Percentiles rank a stretch among this genome's conserved stretches.
These are phyloP conservation scores for Medakamo hakoo DNA, from an alignment of 139 green algal genomes.

Conservation along the genomic window DNA sequence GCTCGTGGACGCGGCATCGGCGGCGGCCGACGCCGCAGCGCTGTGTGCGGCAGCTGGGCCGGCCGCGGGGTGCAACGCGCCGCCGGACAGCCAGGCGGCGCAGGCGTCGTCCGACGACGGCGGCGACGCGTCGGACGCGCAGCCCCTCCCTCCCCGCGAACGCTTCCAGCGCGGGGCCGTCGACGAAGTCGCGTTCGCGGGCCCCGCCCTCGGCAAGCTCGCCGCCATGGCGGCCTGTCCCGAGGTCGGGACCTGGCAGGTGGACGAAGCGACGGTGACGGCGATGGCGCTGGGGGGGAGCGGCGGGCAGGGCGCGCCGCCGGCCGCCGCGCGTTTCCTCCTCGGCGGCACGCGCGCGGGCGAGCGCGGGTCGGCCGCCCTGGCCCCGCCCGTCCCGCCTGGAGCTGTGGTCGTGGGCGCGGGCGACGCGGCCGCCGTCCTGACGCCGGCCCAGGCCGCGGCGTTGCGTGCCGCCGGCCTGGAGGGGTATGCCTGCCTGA, in stretches of 20 bases:
- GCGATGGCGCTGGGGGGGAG: too few species aligned
- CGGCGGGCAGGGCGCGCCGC: too few species aligned
- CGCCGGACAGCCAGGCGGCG: too few species aligned
- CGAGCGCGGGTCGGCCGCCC: too few species aligned
- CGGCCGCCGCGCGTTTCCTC: neutral
- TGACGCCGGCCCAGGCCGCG: neutral
- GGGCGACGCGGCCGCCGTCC: neutral
- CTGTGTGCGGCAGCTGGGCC: neutral
- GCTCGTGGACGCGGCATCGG: neutral
- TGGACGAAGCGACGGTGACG: neutral
- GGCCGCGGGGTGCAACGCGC: too few species aligned
- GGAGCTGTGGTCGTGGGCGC: neutral
- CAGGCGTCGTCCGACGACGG: neutral
- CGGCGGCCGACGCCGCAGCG: neutral
- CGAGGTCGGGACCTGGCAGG: neutral
- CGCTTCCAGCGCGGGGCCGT: neutral
- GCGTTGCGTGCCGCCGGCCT: neutral
- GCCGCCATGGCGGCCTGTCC: neutral
- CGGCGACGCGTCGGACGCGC: neutral
- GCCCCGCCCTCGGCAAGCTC: neutral
- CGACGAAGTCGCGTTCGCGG: neutral
- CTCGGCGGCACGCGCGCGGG: neutral
- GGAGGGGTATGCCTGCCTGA: neutral
- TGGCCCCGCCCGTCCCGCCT: neutral
- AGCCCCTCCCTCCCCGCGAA: neutral